These are phyloP conservation scores for Pyronema domesticum DNA, from an alignment of 495 filamentous ascomycete genomes.

Conservation along the genomic window DNA sequence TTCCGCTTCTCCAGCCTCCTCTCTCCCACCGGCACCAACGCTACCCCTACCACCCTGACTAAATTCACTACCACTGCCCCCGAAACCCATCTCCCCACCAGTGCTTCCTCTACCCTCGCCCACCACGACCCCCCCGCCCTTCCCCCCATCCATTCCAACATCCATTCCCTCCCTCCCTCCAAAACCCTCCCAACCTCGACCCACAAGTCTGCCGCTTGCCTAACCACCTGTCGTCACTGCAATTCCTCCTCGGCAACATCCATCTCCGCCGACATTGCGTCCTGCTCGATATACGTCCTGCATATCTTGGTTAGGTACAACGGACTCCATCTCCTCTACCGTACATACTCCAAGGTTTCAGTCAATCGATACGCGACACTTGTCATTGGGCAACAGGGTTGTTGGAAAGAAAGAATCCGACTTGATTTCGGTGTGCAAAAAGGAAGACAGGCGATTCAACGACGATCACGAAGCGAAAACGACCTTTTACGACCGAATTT, in stretches of 20 bases:
- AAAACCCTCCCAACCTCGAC: slow-evolving; percentile 20
- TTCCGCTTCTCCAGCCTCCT: neutral
- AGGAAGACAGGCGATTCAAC: slow-evolving; percentile 21
- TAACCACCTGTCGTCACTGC: neutral
- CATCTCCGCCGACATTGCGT: neutral
- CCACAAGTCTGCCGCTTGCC: slow-evolving; percentile 16
- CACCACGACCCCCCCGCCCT: slow-evolving; percentile 9
- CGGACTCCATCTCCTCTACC: slow-evolving; percentile 19
- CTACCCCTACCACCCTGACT: slow-evolving; percentile 27
- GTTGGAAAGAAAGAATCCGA: neutral
- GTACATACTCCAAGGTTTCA: slow-evolving; percentile 19
- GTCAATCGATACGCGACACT: neutral
- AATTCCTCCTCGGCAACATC: slow-evolving; percentile 11
- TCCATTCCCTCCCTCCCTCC: slow-evolving; percentile 11
- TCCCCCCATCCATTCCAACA: slow-evolving; percentile 17
- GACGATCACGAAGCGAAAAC: slow-evolving; percentile 23
- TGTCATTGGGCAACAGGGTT: slow-evolving; percentile 1
- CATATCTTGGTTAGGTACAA: neutral
- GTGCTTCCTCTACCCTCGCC: slow-evolving; percentile 20
- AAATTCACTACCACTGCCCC: slow-evolving; percentile 21
- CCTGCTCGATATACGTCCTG: neutral
- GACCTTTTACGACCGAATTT: slow-evolving; percentile 21
- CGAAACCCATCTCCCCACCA: neutral
- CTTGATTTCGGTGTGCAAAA: slow-evolving; percentile 5
- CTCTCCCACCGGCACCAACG: slow-evolving; percentile 14